Conservation (phyloP, 768 basidiomycete genomes). For the Leccinum incarnatum region DNA sequence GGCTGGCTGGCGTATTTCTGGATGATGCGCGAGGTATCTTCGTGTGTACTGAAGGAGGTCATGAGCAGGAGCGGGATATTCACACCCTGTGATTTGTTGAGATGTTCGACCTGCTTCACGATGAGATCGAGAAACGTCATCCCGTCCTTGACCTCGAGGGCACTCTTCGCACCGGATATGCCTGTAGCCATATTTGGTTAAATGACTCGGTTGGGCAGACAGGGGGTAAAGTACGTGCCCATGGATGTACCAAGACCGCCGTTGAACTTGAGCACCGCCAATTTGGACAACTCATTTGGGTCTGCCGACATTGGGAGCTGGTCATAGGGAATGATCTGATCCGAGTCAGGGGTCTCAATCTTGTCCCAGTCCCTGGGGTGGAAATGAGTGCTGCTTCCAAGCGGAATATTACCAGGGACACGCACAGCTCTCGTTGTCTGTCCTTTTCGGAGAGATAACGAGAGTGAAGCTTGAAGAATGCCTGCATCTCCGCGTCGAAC, state of each 20-base stretch:
- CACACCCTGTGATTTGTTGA: slow-evolving; percentile 79
- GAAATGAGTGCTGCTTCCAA: slow-evolving; percentile 7
- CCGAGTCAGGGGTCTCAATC: slow-evolving; percentile 81
- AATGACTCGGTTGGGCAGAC: background rate
- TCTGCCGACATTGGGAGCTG: slow-evolving; percentile 59
- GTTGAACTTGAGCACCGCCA: slow-evolving; percentile 94
- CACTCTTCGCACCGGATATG: slow-evolving; percentile 85
- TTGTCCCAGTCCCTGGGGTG: slow-evolving; percentile 75
- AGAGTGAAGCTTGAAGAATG: slow-evolving; percentile 94
- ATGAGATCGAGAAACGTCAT: slow-evolving; percentile 97
- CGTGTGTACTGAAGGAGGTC: slow-evolving; percentile 98
- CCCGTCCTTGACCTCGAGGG: slow-evolving; percentile 94
- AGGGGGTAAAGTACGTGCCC: slow-evolving; percentile 48
- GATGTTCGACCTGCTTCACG: slow-evolving; percentile 93
- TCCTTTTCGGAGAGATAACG: slow-evolving; percentile 90
- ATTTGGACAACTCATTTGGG: slow-evolving; percentile 76
- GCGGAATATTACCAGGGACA: slow-evolving; percentile 13
- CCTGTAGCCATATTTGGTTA: slow-evolving; percentile 37
- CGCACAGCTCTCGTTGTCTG: slow-evolving; percentile 82
- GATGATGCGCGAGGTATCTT: slow-evolving; percentile 93
- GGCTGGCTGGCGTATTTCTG: slow-evolving; percentile 97
- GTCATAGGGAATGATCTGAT: slow-evolving; percentile 84
- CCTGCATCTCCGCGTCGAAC: slow-evolving; percentile 95
- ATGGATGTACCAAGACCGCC: slow-evolving; percentile 91
- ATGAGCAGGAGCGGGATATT: slow-evolving; percentile 97